phyloP scores from a whole-genome alignment of 495 filamentous ascomycete genomes.

The Aspergillus panamensis region DNA sequence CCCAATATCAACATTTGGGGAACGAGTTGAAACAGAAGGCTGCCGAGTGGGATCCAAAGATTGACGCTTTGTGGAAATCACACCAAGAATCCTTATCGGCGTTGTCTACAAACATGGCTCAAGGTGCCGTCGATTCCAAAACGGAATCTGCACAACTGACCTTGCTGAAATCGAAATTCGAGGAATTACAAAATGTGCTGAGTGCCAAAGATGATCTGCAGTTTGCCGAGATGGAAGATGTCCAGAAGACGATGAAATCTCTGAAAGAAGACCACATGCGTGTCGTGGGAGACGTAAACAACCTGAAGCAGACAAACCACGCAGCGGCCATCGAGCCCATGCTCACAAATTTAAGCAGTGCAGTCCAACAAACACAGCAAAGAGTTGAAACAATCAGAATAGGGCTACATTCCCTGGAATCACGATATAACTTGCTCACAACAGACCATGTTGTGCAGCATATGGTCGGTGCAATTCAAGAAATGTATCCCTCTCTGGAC shows the following conservation, averaged over 20 bases:
- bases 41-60: background rate
- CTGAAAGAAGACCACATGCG: slow-evolving; percentile 6
- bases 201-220: slow-evolving; percentile 23
- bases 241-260: slow-evolving; percentile 10
- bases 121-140: background rate
- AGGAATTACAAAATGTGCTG: slow-evolving; percentile 13
- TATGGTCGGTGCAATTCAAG: slow-evolving; percentile 36
- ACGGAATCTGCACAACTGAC: background rate
- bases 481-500: slow-evolving; percentile 34
- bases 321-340: background rate
- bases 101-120: background rate
- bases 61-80: slow-evolving; percentile 4
- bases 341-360: background rate
- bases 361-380: background rate
- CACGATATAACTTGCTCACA: slow-evolving; percentile 35
- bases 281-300: slow-evolving; percentile 10
- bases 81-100: slow-evolving; percentile 3
- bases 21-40: background rate
- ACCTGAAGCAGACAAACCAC: background rate
- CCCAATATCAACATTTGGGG: background rate
- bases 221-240: slow-evolving; percentile 17
- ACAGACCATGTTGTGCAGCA: slow-evolving; percentile 30
- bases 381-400: slow-evolving; percentile 17
- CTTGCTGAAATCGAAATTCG: background rate
- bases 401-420: slow-evolving; percentile 38